These are phyloP conservation scores for Scalesia atractyloides DNA, from an alignment of 129 eudicot species.

Conservation along the genomic window DNA sequence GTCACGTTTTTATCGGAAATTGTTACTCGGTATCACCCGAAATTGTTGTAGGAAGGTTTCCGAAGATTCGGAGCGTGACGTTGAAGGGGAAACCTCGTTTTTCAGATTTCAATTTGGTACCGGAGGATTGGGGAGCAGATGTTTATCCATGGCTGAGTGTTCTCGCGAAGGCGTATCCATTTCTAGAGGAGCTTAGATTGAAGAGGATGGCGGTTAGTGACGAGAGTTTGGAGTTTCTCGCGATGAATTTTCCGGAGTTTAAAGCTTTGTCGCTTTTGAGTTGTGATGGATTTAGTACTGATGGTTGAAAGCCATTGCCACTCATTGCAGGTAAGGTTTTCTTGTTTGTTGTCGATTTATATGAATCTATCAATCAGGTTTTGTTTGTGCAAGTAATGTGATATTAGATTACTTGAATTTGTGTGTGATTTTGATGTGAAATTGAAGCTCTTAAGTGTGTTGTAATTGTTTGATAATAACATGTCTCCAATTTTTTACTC, in stretches of 20 bases:
- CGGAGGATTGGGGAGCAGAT: slow-evolving; percentile 71
- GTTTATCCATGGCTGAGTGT: slow-evolving; percentile 61
- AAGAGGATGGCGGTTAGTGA: slow-evolving; percentile 81
- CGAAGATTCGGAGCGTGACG: slow-evolving; percentile 61
- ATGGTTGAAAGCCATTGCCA: slow-evolving; percentile 79
- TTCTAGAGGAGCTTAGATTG: slow-evolving; percentile 70
- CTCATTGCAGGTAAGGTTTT: slow-evolving; percentile 71
- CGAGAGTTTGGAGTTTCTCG: slow-evolving; percentile 78
- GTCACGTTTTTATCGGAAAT: slow-evolving; percentile 72
- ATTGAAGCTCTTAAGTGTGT: not conserved
- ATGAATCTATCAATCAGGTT: not conserved
- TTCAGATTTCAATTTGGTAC: slow-evolving; percentile 79
- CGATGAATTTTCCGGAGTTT: slow-evolving; percentile 52
- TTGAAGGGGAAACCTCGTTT: slow-evolving; percentile 81
- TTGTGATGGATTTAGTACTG: slow-evolving; percentile 86
- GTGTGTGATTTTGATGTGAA: slow-evolving; percentile 2
- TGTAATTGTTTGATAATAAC: slow-evolving; percentile 1
- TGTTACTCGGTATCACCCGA: slow-evolving; percentile 80
- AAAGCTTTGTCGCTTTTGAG: slow-evolving; percentile 62
- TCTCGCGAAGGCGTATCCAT: slow-evolving; percentile 69
- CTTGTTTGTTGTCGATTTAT: too few relatives aligned
- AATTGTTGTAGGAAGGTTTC: slow-evolving; percentile 69
- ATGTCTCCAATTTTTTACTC: not conserved
- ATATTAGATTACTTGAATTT: slow-evolving; percentile 13
- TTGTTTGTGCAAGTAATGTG: not conserved